A percentile compares a stretch with the other conserved stretches of the same genome.
phyloP scores from a whole-genome alignment of 768 basidiomycete species.

The Sporobolomyces phaffii region DNA sequence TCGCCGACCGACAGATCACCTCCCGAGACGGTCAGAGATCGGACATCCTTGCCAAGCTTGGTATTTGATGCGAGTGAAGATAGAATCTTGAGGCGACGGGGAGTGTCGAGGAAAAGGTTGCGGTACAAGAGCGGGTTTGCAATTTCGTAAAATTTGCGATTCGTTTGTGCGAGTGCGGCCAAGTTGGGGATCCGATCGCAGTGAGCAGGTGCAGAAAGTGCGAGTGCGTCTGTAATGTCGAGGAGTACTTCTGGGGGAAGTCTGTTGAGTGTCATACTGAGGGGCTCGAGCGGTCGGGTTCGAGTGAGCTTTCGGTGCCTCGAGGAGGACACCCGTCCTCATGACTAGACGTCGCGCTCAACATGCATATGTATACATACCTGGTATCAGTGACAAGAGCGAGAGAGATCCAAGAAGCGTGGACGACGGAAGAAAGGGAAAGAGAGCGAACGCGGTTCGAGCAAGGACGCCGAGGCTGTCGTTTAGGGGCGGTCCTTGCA shows the following conservation, averaged over 20 bases:
- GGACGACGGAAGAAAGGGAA: neutral
- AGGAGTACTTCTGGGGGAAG: constrained; percentile 21
- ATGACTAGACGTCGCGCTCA: too few relatives aligned
- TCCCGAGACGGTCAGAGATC: constrained; percentile 8
- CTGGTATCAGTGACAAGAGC: too few relatives aligned
- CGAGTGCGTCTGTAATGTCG: constrained; percentile 24
- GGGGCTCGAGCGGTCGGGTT: too few relatives aligned
- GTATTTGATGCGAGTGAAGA: neutral
- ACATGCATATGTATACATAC: too few relatives aligned
- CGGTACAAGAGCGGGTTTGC: constrained; percentile 16
- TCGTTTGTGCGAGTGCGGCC: constrained; percentile 10
- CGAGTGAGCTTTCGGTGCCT: too few relatives aligned
- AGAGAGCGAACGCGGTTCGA: neutral
- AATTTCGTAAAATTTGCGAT: neutral
- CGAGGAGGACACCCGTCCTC: too few relatives aligned
- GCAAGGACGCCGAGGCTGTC: too few relatives aligned
- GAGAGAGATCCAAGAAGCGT: too few relatives aligned
- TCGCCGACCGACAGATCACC: neutral
- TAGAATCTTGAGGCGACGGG: neutral
- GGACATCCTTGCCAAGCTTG: neutral
- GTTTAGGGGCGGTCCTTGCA: too few relatives aligned
- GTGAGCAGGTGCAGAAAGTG: neutral
- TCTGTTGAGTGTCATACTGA: neutral
- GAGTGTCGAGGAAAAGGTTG: constrained; percentile 18
- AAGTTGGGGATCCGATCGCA: constrained; percentile 13